Base-by-base conservation (phyloP, 768 basidiomycete genomes). In the Mycena rebaudengoi region DNA sequence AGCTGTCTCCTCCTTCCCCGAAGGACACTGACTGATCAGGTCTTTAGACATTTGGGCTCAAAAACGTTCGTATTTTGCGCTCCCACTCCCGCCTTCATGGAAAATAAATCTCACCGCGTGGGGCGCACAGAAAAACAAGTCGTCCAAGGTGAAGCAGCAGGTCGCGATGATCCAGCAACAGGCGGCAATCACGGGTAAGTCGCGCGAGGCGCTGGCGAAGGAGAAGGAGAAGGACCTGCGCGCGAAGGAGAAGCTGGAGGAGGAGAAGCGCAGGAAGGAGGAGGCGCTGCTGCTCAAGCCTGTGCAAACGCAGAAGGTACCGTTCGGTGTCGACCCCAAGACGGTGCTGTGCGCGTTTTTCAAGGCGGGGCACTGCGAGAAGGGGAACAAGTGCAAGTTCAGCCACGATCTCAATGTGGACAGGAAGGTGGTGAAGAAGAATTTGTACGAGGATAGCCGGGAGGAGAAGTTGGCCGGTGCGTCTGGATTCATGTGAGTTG, bases 251-350 rank as follows among this genome's bases (percentile, higher is more conserved):
- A 91, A 92, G 74, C 74, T 80, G 0, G 92, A 94, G 18, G 94
- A 91, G 74, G 94, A 92, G 78, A 93, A 95, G 74, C 85, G 89
- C 51, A 85, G 80, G 76, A 94, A 91, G 78, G 92, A 96, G 80
- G 91, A 96, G 68, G 91, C 92, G 3, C 91, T 88, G 23, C 77
- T 98, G 67, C 82, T 96, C 71, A 90, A 91, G 71, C 91, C 94
- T 46, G 89, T 90, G 50, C 90, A 92, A 73, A 72, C 80, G 51
- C 94, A 95, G 82, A 95, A 93, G 74, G 85, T 99, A 41, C 94
- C 97, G 0, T 95, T 97, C 61, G 97, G 97, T 23, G 95, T 96
- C 45, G 96, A 99, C 77, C 97, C 96, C 26, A 98, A 98, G 85
- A 95, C 94, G 14, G 81, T 99, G 32, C 82, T 99, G 32, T 99